These are phyloP conservation scores for Iris pallida DNA, from an alignment of 116 monocot genomes.

Conservation along the genomic window DNA sequence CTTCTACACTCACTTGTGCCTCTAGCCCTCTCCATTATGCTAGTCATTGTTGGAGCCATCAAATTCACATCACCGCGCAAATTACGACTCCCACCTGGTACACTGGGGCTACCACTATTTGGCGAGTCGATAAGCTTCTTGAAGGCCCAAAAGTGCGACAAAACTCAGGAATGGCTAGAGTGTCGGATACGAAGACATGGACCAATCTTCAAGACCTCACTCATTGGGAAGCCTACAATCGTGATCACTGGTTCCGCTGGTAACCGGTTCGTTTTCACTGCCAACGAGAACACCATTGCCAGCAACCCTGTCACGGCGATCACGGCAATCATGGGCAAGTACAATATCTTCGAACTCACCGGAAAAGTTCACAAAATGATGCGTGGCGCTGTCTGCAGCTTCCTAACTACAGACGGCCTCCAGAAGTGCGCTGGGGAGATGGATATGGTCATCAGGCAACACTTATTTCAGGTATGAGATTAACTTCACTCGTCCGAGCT, in stretches of 20 bases:
- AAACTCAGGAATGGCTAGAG: neutral
- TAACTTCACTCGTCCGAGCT: neutral
- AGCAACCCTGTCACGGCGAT: neutral
- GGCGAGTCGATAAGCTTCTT: constrained; percentile 4
- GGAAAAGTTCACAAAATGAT: constrained; percentile 5
- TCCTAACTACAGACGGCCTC: constrained; percentile 11
- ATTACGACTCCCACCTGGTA: neutral
- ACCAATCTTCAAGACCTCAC: constrained; percentile 3
- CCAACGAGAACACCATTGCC: neutral
- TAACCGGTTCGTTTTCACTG: constrained; percentile 10
- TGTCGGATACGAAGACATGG: neutral
- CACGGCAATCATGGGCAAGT: constrained; percentile 1
- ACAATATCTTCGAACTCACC: constrained; percentile 4
- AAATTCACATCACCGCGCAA: neutral
- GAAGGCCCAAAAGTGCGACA: neutral
- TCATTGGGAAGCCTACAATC: constrained; percentile 1
- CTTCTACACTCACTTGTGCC: too few species aligned
- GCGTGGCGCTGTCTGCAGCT: constrained; percentile 5
- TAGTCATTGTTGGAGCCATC: neutral
- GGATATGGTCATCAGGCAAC: constrained; percentile 6
- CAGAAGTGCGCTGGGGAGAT: constrained; percentile 8
- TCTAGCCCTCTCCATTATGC: too few species aligned
- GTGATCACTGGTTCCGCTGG: neutral
- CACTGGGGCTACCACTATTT: neutral
- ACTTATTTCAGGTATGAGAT: constrained; percentile 7